Percentiles rank a stretch among this genome's conserved stretches.
Evolutionary conservation across 2,329 filamentous ascomycete species (phyloP).

Genomic region (Clathrospora elynae): DNA sequence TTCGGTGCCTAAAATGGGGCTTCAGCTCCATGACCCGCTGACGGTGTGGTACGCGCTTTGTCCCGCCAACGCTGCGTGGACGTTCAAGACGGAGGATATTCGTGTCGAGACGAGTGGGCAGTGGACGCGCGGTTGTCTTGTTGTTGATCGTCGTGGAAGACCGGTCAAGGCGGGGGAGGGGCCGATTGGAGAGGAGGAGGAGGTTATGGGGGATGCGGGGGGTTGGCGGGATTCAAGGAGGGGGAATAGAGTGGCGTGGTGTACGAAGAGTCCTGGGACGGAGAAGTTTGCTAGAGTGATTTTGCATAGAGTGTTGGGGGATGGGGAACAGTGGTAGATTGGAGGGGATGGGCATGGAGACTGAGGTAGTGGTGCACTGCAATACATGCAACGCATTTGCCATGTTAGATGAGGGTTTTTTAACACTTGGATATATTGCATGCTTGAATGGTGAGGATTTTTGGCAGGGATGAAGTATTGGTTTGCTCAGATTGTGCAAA

Average conservation of each 20-base stretch:
- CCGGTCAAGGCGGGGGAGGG: slow-evolving; percentile 54
- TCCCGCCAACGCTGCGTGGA: slow-evolving; percentile 35
- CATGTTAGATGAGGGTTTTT: no score
- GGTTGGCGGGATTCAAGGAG: slow-evolving; percentile 75
- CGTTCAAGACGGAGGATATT: slow-evolving; percentile 69
- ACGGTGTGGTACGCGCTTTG: slow-evolving; percentile 47
- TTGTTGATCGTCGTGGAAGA: slow-evolving; percentile 73
- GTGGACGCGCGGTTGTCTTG: slow-evolving; percentile 92
- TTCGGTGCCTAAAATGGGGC: slow-evolving; percentile 43
- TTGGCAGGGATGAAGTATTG: no score
- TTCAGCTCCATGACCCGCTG: slow-evolving; percentile 56
- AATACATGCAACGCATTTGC: no score
- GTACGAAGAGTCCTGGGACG: slow-evolving; percentile 70
- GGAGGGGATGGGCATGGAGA: no score
- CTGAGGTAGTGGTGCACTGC: no score
- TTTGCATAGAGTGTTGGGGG: slow-evolving; percentile 68
- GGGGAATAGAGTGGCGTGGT: slow-evolving; percentile 81
- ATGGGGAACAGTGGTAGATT: slow-evolving; percentile 13
- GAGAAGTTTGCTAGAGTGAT: slow-evolving; percentile 69
- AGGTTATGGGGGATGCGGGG: slow-evolving; percentile 70
- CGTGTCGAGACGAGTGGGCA: slow-evolving; percentile 88
- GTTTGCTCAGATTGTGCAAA: no score
- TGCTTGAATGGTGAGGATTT: no score
- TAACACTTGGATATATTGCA: no score
- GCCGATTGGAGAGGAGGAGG: slow-evolving; percentile 39